Percentiles rank a stretch among this genome's conserved stretches.
phyloP scores from a whole-genome alignment of 1,284 basidiomycete genomes.

The Sparassis latifolia region DNA sequence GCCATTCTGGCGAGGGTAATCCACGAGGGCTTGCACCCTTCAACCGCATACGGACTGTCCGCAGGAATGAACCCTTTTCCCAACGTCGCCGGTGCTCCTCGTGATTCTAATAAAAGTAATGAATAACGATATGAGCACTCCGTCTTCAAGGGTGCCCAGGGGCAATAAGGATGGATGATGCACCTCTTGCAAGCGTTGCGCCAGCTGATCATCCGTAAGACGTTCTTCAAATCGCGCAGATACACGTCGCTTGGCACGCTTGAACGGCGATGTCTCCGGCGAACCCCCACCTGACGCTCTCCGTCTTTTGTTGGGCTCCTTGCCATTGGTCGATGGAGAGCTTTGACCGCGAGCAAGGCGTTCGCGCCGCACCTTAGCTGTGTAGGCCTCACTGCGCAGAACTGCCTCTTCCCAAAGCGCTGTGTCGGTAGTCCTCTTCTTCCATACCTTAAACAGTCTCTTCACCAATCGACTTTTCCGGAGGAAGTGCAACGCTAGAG shows the following conservation, averaged over 20 bases:
- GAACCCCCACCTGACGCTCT: slow-evolving; percentile 15
- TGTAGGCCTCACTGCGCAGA: slow-evolving; percentile 51
- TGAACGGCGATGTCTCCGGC: slow-evolving; percentile 23
- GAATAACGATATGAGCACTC: slow-evolving; percentile 2
- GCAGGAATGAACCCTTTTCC: slow-evolving; percentile 62
- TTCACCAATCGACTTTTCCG: slow-evolving; percentile 21
- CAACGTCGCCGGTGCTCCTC: slow-evolving; percentile 62
- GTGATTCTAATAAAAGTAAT: slow-evolving; percentile 44
- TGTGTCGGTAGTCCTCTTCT: slow-evolving; percentile 34
- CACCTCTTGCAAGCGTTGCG: slow-evolving; percentile 61
- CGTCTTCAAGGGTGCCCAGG: slow-evolving; percentile 1
- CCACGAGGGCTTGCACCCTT: slow-evolving; percentile 22
- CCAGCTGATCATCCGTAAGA: slow-evolving; percentile 58
- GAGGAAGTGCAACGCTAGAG: slow-evolving; percentile 9
- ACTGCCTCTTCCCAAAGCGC: slow-evolving; percentile 54
- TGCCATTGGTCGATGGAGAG: slow-evolving; percentile 1
- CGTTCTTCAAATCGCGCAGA: slow-evolving; percentile 42
- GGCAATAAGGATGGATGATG: slow-evolving; percentile 11
- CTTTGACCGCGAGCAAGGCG: slow-evolving; percentile 28
- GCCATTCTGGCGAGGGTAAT: slow-evolving; percentile 36
- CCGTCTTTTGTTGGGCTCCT: slow-evolving; percentile 18
- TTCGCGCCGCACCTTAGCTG: slow-evolving; percentile 38
- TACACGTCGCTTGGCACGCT: slow-evolving; percentile 40
- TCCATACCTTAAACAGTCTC: slow-evolving; percentile 38
- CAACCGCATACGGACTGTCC: slow-evolving; percentile 36